These are phyloP conservation scores for Lachnellula occidentalis DNA, from an alignment of 2,329 filamentous ascomycete genomes.

Conservation along the genomic window DNA sequence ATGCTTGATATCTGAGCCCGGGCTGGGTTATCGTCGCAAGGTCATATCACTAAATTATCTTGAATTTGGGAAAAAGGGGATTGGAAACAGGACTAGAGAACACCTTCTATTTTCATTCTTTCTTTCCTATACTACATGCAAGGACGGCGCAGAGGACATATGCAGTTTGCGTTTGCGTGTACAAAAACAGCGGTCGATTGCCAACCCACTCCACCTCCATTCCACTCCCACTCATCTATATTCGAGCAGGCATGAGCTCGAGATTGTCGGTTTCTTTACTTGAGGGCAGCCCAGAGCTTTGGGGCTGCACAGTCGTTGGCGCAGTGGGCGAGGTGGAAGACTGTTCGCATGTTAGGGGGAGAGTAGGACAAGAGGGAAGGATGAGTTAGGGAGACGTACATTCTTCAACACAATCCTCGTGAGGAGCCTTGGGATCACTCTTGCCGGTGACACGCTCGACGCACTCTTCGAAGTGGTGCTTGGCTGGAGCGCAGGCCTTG, in stretches of 20 bases:
- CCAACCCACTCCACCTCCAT: slow-evolving; percentile 4
- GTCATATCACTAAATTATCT: no score
- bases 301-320: slow-evolving; percentile 87
- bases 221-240: slow-evolving; percentile 15
- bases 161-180: slow-evolving; percentile 17
- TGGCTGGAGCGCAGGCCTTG: slow-evolving; percentile 74
- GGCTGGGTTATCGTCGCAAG: no score
- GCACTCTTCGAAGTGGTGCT: slow-evolving; percentile 99
- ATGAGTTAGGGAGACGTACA: slow-evolving; percentile 58
- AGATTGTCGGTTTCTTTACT: slow-evolving; percentile 52
- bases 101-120: slow-evolving; percentile 10
- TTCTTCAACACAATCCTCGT: slow-evolving; percentile 98
- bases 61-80: background rate
- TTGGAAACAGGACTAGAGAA: background rate
- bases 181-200: slow-evolving; percentile 24
- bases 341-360: slow-evolving; percentile 41
- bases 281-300: slow-evolving; percentile 89
- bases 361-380: background rate
- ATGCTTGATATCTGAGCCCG: background rate
- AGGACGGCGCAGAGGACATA: slow-evolving; percentile 20
- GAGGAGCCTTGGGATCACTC: slow-evolving; percentile 58
- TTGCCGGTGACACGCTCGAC: slow-evolving; percentile 83
- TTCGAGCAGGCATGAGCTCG: slow-evolving; percentile 8
- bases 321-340: slow-evolving; percentile 99
- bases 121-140: slow-evolving; percentile 30